Base-by-base conservation (phyloP, 164 flowering plant genomes). In the Amborella trichopoda region DNA sequence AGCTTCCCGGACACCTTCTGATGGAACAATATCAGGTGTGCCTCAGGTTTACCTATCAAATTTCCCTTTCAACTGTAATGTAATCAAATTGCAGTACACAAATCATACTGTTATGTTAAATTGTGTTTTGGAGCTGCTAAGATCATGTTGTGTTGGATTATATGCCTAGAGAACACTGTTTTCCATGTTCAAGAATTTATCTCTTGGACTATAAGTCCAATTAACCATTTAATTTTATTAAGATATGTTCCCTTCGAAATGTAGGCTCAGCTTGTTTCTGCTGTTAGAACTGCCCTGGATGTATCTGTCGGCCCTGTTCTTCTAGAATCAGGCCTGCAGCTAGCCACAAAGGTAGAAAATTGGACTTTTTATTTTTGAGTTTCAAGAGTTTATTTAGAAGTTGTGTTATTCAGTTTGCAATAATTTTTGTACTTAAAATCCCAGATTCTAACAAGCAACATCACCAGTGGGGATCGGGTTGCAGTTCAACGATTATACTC, bases 1-100 rank as follows among this genome's bases (percentile, higher is more conserved):
- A 87, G 64, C 88, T 91, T 60, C 96, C 96, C 2, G 99, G 83
- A 33, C 88, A 83, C 56, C 74, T 91, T 48, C 74, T 91, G 40
- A 72, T 91, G 61, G 99, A 91, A 61, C 99, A 91, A 46, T 84
- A 84, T 71, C 96, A 91, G 96, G 99, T 91, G 43, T 28, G 26
- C 50, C 26, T 26, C 19, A 28, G 27, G 13, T n/a, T 38, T 26
- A 18, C 13, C 18, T 6, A n/a, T n/a, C n/a, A n/a, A n/a, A n/a
- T n/a, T n/a, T n/a, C n/a, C n/a, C n/a, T n/a, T n/a, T n/a, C n/a
- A n/a, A n/a, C n/a, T n/a, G n/a, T n/a, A n/a, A n/a, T n/a, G n/a
- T n/a, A n/a, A n/a, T n/a, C n/a, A n/a, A n/a, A n/a, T n/a, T n/a
- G n/a, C n/a, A n/a, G n/a, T n/a, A n/a, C n/a, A n/a, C n/a, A n/a